Evolutionary conservation across 768 basidiomycete genomes (phyloP).

Genomic region (Lentinula guzmanii): DNA sequence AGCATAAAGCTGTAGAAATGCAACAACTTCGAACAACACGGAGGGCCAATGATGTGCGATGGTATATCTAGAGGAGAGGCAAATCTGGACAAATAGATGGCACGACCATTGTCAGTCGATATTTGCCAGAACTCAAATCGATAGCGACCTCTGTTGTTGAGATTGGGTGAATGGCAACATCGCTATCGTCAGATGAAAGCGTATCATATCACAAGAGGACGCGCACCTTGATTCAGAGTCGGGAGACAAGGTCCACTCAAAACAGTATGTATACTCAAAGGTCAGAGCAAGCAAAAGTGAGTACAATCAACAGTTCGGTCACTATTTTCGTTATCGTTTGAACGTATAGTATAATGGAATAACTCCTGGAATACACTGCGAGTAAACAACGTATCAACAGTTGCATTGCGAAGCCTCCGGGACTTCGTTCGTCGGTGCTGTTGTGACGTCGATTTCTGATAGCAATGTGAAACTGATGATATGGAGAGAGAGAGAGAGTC

Average conservation of each 20-base stretch:
- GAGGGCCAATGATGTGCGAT: not conserved
- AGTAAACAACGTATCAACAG: slow-evolving; percentile 42
- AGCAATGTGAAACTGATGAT: slow-evolving; percentile 2
- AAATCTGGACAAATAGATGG: not conserved
- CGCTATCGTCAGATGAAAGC: too few species aligned
- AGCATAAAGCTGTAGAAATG: not conserved
- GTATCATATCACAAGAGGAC: too few species aligned
- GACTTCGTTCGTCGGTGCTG: slow-evolving; percentile 56
- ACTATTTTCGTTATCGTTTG: not conserved
- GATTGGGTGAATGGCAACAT: too few species aligned
- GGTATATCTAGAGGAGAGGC: too few species aligned
- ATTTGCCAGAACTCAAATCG: too few species aligned
- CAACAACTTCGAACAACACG: not conserved
- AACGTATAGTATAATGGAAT: not conserved
- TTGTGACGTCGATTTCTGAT: slow-evolving; percentile 89
- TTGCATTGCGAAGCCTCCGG: slow-evolving; percentile 86
- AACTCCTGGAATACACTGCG: not conserved
- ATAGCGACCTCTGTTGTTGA: too few species aligned
- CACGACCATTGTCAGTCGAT: not conserved
- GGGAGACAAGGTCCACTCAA: too few species aligned
- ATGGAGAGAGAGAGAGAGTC: slow-evolving; percentile 15
- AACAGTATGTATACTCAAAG: not conserved
- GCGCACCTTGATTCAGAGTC: too few species aligned
- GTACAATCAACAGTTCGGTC: not conserved
- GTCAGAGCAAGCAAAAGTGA: not conserved